Evolutionary conservation across 352 stramenopile genomes (phyloP), one percentile per base, ranked within the genome.

Genomic region (Pythium monospermum): DNA sequence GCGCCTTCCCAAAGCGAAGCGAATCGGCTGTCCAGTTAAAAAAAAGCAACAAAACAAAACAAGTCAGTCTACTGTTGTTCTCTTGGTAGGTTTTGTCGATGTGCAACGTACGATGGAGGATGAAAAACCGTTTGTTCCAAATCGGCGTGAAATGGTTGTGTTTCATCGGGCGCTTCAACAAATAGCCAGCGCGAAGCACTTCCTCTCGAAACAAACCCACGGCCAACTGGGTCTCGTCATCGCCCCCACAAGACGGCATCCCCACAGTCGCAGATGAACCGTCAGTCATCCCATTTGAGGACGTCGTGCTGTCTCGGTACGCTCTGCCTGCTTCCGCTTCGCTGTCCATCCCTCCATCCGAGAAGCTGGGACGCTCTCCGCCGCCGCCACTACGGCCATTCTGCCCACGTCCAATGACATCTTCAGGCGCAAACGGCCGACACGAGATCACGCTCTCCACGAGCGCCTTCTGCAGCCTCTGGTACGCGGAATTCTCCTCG

Each of bases 91-190:
- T 36, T 6, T 3, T 12, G 8, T 32, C 11, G 23, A 7, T 12
- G 30, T n/a, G 33, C 6, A 13, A 59, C 56, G 32, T 66, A 78
- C 68, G 64, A 44, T 90, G 76, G 19, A 90, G 60, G 40, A 90
- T 75, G 61, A 90, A 90, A 40, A 85, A 76, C 26, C 78, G 72
- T 0, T 76, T 72, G 42, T 87, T 72, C 76, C 79, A 90, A 42
- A 90, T 90, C 38, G 79, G 79, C 1, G 42, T 66, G 40, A 66
- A 66, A 52, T 88, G 76, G 68, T 92, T 93, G 70, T 92, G 79
- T 2, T 83, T 81, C 28, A 94, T 69, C 35, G 86, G 91, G n/a
- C 84, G 73, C 69, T 94, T 91, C 44, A 95, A 78, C 52, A 92
- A 44, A 45, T 84, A 94, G 1, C 84, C 75, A 3, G 73, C 73